These are phyloP conservation scores for Dothideomycetes sp. DNA, from an alignment of 2,329 filamentous ascomycete genomes.

Conservation along the genomic window DNA sequence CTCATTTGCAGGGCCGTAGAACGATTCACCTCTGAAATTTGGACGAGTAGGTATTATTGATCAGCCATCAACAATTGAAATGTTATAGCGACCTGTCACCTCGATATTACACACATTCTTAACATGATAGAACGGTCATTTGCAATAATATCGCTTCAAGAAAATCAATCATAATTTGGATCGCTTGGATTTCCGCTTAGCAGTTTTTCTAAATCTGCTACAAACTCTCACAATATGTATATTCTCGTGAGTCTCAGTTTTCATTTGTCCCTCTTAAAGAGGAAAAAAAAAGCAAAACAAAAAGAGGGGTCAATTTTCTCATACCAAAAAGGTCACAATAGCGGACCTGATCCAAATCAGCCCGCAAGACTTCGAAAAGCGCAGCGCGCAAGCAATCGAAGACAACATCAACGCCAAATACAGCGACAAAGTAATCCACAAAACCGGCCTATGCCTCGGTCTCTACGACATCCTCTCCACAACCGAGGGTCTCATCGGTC, in stretches of 20 bases:
- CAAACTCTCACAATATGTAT: conserved; percentile 12
- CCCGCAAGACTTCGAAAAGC: conserved; percentile 77
- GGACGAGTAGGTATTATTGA: too few relatives aligned
- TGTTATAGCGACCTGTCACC: background rate
- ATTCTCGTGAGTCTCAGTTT: conserved; percentile 12
- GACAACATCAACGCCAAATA: conserved; percentile 98
- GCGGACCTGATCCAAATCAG: conserved; percentile 89
- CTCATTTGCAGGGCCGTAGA: background rate
- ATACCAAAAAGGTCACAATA: conserved; percentile 64
- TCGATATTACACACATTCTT: background rate
- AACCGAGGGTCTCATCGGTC: conserved; percentile 87
- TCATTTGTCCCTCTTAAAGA: background rate
- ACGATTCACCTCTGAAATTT: background rate
- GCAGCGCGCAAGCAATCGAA: conserved; percentile 74
- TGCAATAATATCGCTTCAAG: too few relatives aligned
- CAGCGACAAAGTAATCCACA: conserved; percentile 89
- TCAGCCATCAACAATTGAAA: too few relatives aligned
- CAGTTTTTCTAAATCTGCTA: background rate
- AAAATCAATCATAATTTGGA: too few relatives aligned
- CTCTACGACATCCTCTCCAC: conserved; percentile 84
- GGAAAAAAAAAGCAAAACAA: background rate
- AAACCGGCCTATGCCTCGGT: conserved; percentile 85
- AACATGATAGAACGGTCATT: too few relatives aligned
- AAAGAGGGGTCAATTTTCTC: background rate
- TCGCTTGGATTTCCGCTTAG: background rate